Evolutionary conservation across 176 grass and related monocot species (phyloP).

Genomic region (Oryza glumipatula): DNA sequence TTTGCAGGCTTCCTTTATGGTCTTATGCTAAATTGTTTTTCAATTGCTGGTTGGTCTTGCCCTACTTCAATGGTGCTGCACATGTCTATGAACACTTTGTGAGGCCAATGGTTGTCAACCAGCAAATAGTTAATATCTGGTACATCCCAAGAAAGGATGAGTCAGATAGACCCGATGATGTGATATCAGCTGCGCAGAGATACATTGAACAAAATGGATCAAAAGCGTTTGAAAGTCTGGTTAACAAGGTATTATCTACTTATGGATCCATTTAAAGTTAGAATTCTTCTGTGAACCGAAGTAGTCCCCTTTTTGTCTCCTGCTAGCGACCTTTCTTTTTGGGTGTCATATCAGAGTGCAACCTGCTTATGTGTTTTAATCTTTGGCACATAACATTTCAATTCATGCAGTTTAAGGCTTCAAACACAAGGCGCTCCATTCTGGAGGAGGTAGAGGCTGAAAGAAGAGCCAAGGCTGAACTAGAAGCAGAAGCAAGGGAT

Average conservation of each 20-base stretch:
- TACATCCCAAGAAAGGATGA: constrained; percentile 69
- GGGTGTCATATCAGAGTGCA: not conserved
- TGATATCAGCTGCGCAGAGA: constrained; percentile 78
- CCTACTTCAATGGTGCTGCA: constrained; percentile 85
- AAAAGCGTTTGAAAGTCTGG: constrained; percentile 79
- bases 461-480: constrained; percentile 61
- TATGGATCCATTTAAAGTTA: constrained; percentile 8
- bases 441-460: constrained; percentile 94
- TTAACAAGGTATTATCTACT: constrained; percentile 76
- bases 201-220: constrained; percentile 90
- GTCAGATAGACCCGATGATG: constrained; percentile 61
- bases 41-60: constrained; percentile 94
- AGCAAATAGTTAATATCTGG: constrained; percentile 79
- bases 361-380: not conserved
- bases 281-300: not conserved
- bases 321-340: not conserved
- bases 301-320: not conserved
- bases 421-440: constrained; percentile 66
- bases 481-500: constrained; percentile 60
- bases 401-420: constrained; percentile 54
- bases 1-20: constrained; percentile 91
- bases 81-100: constrained; percentile 93
- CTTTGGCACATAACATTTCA: not conserved
- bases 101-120: constrained; percentile 82
- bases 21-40: constrained; percentile 86